Evolutionary conservation across 2,329 filamentous ascomycete species (phyloP), one percentile per base, ranked within the genome.

Genomic region (Aspergillus pseudotamarii): DNA sequence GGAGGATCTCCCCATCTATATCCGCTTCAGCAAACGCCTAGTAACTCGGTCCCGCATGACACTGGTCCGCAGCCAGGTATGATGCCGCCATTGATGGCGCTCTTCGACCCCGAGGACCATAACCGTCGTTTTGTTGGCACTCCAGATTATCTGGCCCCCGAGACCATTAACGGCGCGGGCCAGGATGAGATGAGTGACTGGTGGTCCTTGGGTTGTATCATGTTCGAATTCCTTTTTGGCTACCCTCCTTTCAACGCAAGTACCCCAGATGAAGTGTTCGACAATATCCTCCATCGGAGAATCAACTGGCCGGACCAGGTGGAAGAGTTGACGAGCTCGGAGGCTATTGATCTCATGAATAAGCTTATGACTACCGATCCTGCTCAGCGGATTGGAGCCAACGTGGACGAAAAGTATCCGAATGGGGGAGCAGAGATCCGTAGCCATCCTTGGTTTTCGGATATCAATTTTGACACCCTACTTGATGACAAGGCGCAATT

Each of bases 111-210:
- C 0, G 91, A 97, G 73, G 95, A 99, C 73, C 96, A 89, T 64
- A 94, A 92, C 74, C 88, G 95, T 59, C 89, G 93, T 45, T 99
- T 99, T 71, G 95, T 99, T 10, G 95, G 95, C 36, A 99, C 95
- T 0, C 95, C 95, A 0, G 95, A 99, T 77, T 99, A 99, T 75
- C 86, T 99, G 16, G 95, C 95, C 0, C 95, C 95, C 0, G 96
- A 99, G 76, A 99, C 96, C 0, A 96, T 99, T 74, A 94, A 93
- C 68, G 95, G 96, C 57, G 89, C 93, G 68, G 93, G 94, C 1
- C 95, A 99, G 77, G 95, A 99, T 73, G 94, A 98, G 77, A 95
- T 94, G 69, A 98, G 95, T 75, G 95, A 99, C 88, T 99, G 95
- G 95, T 99, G 95, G 95, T 98, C 95, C 26, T 85, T 99, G n/a